Evolutionary conservation across 495 filamentous ascomycete species (phyloP).

Genomic region (Cercophora sp.): DNA sequence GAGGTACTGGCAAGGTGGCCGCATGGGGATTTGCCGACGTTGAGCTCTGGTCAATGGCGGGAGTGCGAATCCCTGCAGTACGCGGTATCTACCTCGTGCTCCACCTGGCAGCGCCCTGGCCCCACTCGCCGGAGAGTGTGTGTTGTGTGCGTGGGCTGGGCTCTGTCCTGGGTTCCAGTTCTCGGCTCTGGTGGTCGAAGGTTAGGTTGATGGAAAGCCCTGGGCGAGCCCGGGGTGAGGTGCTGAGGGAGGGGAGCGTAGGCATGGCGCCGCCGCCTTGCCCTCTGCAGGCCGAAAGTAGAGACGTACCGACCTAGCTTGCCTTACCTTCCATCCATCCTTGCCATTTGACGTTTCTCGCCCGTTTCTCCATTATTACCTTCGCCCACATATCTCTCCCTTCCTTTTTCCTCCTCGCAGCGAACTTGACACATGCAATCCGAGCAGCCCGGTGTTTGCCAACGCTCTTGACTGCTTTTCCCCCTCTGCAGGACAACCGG

Average conservation of each 20-base stretch:
- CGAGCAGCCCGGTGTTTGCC: constrained; percentile 15
- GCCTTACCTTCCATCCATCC: constrained; percentile 18
- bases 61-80: constrained; percentile 30
- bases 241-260: not conserved
- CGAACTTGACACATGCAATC: constrained; percentile 22
- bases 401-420: constrained; percentile 24
- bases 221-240: not conserved
- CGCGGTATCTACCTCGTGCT: constrained; percentile 20
- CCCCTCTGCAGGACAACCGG: no score
- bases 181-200: no score
- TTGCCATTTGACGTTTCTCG: constrained; percentile 22
- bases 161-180: no score
- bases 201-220: not conserved
- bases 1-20: constrained; percentile 25
- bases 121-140: constrained; percentile 14
- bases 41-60: constrained; percentile 26
- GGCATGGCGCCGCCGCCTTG: constrained; percentile 18
- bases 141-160: constrained; percentile 5
- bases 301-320: constrained; percentile 16
- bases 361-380: constrained; percentile 36
- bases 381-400: constrained; percentile 32
- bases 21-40: constrained; percentile 28
- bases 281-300: constrained; percentile 14
- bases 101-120: constrained; percentile 12
- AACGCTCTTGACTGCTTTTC: constrained; percentile 1